Base-by-base conservation (phyloP, 805 yeast genomes). In the Candida golubevii region DNA sequence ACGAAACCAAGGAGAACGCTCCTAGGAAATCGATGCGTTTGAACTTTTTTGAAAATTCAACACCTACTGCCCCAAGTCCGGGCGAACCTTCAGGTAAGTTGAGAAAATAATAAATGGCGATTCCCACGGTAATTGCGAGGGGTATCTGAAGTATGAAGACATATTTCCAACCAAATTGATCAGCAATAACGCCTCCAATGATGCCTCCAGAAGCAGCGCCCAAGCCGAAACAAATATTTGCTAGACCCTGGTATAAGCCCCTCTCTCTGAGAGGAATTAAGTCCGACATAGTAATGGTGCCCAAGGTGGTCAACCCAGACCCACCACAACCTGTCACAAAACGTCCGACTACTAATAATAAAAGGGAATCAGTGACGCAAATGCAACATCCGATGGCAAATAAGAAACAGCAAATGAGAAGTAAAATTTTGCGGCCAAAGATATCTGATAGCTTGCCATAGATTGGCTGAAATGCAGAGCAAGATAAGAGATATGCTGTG, bases 321-420 rank as follows among this genome's bases (percentile, higher is more conserved):
- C 95, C 96, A 10, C 96, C 96, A 44, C 85, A 75, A 14, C 97
- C 97, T 26, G 95, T 82, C 40, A 88, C 71, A 48, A 87, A 79
- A 55, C 88, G 69, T 4, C 85, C 85, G 27, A 77, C 48, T 7
- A 82, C 77, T 50, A 84, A 67, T 42, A 71, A 52, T 36, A 66
- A 51, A 11, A 55, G 77, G 57, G 62, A 79, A 62, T 67, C 63
- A 1, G 83, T 74, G 1, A 71, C 80, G 58, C 87, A 82, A 38
- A 80, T 70, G 10, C 77, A 54, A 42, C 76, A 71, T 1, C 76
- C 90, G 1, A 80, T 33, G 2, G 78, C 74, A 57, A 84, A 84
- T n/a, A 75, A 63, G 1, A 65, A 50, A 41, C 79, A 73, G 55
- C 86, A 82, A 12, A 77, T 59, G 18, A 82, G 35, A 78, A 63